A percentile compares a stretch with the other conserved stretches of the same genome.
phyloP scores from a whole-genome alignment of 2,329 filamentous ascomycete species.

The Xylaria sp. region DNA sequence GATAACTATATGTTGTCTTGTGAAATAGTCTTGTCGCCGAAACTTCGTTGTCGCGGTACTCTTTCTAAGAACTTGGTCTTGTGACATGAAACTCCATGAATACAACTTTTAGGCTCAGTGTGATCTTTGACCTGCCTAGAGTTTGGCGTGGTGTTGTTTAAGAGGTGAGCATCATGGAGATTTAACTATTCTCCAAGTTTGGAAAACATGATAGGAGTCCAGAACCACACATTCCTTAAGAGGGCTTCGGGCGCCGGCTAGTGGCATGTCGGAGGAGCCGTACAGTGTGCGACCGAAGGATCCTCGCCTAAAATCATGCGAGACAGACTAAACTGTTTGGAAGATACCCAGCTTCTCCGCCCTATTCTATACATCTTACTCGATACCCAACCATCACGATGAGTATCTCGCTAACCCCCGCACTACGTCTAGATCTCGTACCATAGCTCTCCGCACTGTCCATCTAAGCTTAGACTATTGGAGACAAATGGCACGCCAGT shows the following conservation, averaged over 20 bases:
- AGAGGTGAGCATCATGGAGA: too few species aligned
- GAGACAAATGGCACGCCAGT: not conserved
- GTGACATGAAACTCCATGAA: too few species aligned
- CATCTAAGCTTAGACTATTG: conserved; percentile 9
- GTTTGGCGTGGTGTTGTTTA: too few species aligned
- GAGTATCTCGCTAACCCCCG: conserved; percentile 33
- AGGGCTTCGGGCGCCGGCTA: not conserved
- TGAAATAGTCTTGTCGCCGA: too few species aligned
- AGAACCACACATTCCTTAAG: not conserved
- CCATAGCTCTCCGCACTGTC: conserved; percentile 29
- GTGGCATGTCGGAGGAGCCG: conserved; percentile 10
- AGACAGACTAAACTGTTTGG: conserved; percentile 5
- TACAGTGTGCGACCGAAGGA: conserved; percentile 15
- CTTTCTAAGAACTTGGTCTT: too few species aligned
- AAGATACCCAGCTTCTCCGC: conserved; percentile 28
- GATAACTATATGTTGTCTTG: too few species aligned
- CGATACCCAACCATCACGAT: not conserved
- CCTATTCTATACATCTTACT: not conserved
- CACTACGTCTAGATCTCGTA: conserved; percentile 22
- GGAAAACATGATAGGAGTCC: too few species aligned
- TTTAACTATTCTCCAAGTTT: too few species aligned
- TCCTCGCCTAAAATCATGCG: not conserved
- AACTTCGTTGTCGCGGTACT: too few species aligned
- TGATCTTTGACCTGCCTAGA: too few species aligned
- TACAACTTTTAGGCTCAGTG: too few species aligned